These are phyloP conservation scores for Cutaneotrichosporon mucoides DNA, from an alignment of 1,284 basidiomycete genomes.

Conservation along the genomic window DNA sequence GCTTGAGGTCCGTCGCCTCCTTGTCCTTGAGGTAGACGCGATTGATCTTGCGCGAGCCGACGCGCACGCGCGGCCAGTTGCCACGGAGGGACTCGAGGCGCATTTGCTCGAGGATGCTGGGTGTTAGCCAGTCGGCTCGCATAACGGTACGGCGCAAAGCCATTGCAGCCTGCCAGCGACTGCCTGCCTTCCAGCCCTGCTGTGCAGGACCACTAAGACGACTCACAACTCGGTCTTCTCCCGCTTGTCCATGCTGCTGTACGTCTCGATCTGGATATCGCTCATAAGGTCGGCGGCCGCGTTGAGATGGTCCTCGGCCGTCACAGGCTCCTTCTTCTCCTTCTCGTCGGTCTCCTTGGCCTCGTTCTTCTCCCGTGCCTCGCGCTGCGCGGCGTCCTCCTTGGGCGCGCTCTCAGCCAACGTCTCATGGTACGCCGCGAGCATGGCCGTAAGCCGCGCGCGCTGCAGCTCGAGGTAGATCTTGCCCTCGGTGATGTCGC, in stretches of 20 bases:
- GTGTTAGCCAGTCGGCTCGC: slow-evolving; percentile 6
- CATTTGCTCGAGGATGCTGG: slow-evolving; percentile 90
- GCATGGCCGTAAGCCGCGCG: slow-evolving; percentile 81
- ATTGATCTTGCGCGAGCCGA: slow-evolving; percentile 91
- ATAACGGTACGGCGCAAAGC: no score
- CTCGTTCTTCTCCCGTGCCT: slow-evolving; percentile 5
- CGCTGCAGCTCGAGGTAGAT: slow-evolving; percentile 97
- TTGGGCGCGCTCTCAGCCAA: slow-evolving; percentile 51
- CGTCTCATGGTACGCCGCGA: slow-evolving; percentile 77
- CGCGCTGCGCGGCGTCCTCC: slow-evolving; percentile 6
- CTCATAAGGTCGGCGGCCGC: slow-evolving; percentile 84
- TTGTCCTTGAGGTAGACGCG: slow-evolving; percentile 85
- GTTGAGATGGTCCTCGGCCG: slow-evolving; percentile 59
- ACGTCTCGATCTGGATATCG: slow-evolving; percentile 97
- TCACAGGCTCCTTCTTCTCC: slow-evolving; percentile 47
- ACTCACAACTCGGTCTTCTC: slow-evolving; percentile 91
- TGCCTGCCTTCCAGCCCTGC: no score
- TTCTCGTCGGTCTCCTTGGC: slow-evolving; percentile 38
- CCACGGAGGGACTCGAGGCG: slow-evolving; percentile 70
- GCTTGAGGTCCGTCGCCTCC: slow-evolving; percentile 87
- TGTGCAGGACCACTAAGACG: not conserved
- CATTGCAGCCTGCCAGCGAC: no score
- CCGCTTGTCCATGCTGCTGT: slow-evolving; percentile 93
- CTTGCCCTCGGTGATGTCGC: slow-evolving; percentile 94
- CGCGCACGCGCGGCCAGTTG: slow-evolving; percentile 86